These are phyloP conservation scores for Mimosa pudica DNA, from an alignment of 306 rosid species.

Conservation along the genomic window DNA sequence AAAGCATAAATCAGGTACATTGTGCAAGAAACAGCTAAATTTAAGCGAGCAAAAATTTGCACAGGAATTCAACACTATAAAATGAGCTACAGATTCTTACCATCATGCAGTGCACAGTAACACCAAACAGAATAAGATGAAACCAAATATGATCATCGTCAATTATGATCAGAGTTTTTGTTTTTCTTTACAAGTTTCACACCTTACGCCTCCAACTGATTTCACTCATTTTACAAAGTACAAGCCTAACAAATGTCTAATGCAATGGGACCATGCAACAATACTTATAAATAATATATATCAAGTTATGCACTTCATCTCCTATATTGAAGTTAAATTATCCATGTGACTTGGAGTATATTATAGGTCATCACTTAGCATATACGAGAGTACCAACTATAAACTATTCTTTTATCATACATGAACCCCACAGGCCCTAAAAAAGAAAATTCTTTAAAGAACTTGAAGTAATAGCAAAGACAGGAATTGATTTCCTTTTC, in stretches of 20 bases:
- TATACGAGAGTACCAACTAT: neutral
- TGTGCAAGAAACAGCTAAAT: neutral
- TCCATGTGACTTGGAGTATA: neutral
- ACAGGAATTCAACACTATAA: neutral
- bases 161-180: neutral
- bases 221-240: constrained; percentile 1
- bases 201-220: constrained; percentile 2
- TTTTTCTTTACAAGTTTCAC: neutral
- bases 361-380: neutral
- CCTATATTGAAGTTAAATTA: neutral
- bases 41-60: neutral
- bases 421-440: neutral
- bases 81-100: neutral
- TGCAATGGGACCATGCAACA: neutral
- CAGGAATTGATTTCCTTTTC: constrained; percentile 7
- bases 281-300: neutral
- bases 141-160: neutral
- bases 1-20: constrained; percentile 29
- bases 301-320: neutral
- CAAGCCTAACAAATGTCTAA: neutral
- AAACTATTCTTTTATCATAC: neutral
- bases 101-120: neutral
- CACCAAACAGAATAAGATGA: neutral
- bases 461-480: neutral
- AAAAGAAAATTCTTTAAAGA: neutral